Evolutionary conservation across 78 protist species (phyloP).

Genomic region (Chrysochromulina parva): DNA sequence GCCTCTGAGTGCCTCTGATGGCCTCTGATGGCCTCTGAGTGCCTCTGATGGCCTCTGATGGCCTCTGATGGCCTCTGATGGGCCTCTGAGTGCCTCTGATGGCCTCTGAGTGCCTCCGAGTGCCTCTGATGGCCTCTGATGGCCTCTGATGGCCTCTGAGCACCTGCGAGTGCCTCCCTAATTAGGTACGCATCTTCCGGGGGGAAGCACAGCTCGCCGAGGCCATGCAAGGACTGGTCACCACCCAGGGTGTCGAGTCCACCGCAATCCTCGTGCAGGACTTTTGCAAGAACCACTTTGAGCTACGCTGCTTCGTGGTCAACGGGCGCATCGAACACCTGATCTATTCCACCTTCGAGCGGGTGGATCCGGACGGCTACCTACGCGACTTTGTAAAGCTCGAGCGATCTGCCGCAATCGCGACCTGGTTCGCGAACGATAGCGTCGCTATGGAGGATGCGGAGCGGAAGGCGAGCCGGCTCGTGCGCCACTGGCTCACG

Average conservation of each 20-base stretch:
- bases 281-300: too few species aligned
- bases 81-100: too few species aligned
- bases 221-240: neutral
- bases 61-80: too few species aligned
- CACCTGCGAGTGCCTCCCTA: too few species aligned
- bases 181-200: slow-evolving; percentile 1
- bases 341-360: slow-evolving; percentile 8
- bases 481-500: neutral
- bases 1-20: too few species aligned
- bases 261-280: slow-evolving; percentile 24
- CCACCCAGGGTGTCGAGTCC: neutral
- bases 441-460: slow-evolving; percentile 2
- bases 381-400: neutral
- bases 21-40: too few species aligned
- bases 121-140: too few species aligned
- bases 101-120: too few species aligned
- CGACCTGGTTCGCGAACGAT: neutral
- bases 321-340: neutral
- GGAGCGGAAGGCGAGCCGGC: neutral
- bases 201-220: slow-evolving; percentile 5
- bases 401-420: neutral
- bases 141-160: too few species aligned
- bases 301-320: slow-evolving; percentile 10
- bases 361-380: slow-evolving; percentile 10
- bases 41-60: too few species aligned